These are phyloP conservation scores for Falciphora oryzae DNA, from an alignment of 2,329 filamentous ascomycete species.

Conservation along the genomic window DNA sequence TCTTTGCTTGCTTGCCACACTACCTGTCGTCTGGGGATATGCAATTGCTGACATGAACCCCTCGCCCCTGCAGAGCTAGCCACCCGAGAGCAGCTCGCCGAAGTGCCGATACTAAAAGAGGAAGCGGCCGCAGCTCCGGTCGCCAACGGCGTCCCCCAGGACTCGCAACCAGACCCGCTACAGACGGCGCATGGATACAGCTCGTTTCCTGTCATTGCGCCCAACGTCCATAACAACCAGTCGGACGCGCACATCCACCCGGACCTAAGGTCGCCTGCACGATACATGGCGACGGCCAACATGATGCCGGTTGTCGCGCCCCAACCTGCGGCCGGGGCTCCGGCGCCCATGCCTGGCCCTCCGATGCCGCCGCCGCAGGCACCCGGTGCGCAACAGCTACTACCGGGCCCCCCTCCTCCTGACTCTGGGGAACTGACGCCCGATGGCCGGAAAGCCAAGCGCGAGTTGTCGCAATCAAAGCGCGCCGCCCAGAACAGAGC, in stretches of 20 bases:
- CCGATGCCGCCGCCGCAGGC: slow-evolving; percentile 21
- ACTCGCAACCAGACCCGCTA: slow-evolving; percentile 11
- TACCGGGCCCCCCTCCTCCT: slow-evolving; percentile 3
- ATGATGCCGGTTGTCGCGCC: slow-evolving; percentile 27
- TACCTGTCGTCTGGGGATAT: neutral
- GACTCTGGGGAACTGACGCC: slow-evolving; percentile 29
- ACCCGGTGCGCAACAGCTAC: slow-evolving; percentile 13
- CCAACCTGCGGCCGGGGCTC: neutral
- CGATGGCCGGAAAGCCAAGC: slow-evolving; percentile 71
- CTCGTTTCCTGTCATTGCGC: slow-evolving; percentile 22
- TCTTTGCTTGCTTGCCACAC: neutral
- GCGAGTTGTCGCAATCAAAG: slow-evolving; percentile 92
- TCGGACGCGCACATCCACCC: slow-evolving; percentile 43
- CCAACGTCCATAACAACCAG: slow-evolving; percentile 5
- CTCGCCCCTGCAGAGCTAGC: slow-evolving; percentile 9
- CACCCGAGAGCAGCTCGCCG: slow-evolving; percentile 10
- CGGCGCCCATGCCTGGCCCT: slow-evolving; percentile 24
- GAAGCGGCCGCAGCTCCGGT: neutral
- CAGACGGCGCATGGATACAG: slow-evolving; percentile 38
- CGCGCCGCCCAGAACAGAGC: slow-evolving; percentile 94
- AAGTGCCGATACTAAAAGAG: slow-evolving; percentile 5
- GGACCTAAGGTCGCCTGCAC: slow-evolving; percentile 32
- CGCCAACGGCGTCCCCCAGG: slow-evolving; percentile 6
- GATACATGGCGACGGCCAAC: slow-evolving; percentile 22
- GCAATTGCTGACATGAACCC: slow-evolving; percentile 10